Evolutionary conservation across 495 filamentous ascomycete genomes (phyloP), one percentile per base, ranked within the genome.

Genomic region (Penicillium steckii): DNA sequence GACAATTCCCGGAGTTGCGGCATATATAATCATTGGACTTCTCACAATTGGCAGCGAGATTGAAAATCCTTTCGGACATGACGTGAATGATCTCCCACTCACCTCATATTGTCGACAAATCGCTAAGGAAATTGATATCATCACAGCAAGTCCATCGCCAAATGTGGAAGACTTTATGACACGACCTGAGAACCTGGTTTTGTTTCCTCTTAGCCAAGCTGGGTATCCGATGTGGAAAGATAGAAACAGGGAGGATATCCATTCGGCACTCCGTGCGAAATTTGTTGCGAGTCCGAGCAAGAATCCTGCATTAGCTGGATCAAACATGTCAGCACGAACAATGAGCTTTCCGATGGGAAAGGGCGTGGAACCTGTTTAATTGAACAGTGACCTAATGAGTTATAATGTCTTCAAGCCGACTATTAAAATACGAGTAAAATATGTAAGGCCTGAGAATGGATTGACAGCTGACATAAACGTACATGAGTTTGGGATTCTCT

Each of bases 1-100:
- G 19, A 41, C 18, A 41, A 21, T 23, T 4, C 8, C 8, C 18
- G 0, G 3, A 41, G 72, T 84, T 19, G 87, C 89, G 13, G 87
- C 89, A 4, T 95, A 96, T 65, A 94, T 95, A 54, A 93, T 96
- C 64, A 80, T 96, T 52, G 90, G 88, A 13, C 84, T 96, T 49
- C 84, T 89, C 35, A 84, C 89, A 62, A 91, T 92, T 57, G 89
- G 91, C 18, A 82, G 84, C 57, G 89, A 95, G 70, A 87, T 96
- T 57, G 90, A 96, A 65, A 90, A 95, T 64, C 91, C 90, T 6
- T 95, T 96, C 67, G 90, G 91, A 24, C 72, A 83, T 45, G 91
- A 95, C 64, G 89, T 91, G 52, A 95, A 95, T 61, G 91, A 96
- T 65, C 75, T 96, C n/a, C 87, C 88, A 8, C 78, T 95, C 0